Evolutionary conservation across 2,329 filamentous ascomycete species (phyloP).

Genomic region (Xylaria polymorpha): DNA sequence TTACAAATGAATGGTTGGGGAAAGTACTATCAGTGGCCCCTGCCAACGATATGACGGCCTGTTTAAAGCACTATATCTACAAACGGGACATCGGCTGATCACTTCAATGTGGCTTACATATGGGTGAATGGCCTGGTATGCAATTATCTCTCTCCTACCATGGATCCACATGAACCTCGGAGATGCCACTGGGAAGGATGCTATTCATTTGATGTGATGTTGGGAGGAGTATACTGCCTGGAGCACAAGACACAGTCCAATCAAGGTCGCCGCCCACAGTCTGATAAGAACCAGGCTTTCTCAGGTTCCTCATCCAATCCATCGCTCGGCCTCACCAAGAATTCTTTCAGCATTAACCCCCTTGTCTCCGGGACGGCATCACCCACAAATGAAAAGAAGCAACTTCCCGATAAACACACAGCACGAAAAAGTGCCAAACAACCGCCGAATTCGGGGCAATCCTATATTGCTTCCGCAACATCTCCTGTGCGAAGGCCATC

Average conservation of each 20-base stretch:
- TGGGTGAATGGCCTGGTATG: constrained; percentile 34
- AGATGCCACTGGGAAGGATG: constrained; percentile 43
- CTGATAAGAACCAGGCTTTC: constrained; percentile 15
- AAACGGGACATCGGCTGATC: constrained; percentile 37
- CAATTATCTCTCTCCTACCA: constrained; percentile 29
- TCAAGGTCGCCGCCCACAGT: constrained; percentile 2
- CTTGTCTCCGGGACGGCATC: constrained; percentile 21
- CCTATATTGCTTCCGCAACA: constrained; percentile 13
- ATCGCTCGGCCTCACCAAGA: neutral
- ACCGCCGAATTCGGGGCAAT: constrained; percentile 15
- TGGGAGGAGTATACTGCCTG: constrained; percentile 37
- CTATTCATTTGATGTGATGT: constrained; percentile 27
- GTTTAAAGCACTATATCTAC: constrained; percentile 36
- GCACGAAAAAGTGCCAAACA: constrained; percentile 44
- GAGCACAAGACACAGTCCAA: constrained; percentile 22
- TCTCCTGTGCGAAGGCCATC: constrained; percentile 30
- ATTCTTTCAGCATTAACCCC: constrained; percentile 33
- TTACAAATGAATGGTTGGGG: constrained; percentile 22
- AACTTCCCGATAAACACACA: constrained; percentile 41
- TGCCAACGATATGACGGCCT: constrained; percentile 45
- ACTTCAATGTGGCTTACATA: constrained; percentile 38
- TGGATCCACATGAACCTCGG: constrained; percentile 38
- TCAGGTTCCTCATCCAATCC: neutral
- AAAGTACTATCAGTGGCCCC: constrained; percentile 20
- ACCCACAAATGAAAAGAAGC: constrained; percentile 41